Evolutionary conservation across 306 rosid genomes (phyloP), one percentile per base, ranked within the genome.

Genomic region (Vigna mungo): DNA sequence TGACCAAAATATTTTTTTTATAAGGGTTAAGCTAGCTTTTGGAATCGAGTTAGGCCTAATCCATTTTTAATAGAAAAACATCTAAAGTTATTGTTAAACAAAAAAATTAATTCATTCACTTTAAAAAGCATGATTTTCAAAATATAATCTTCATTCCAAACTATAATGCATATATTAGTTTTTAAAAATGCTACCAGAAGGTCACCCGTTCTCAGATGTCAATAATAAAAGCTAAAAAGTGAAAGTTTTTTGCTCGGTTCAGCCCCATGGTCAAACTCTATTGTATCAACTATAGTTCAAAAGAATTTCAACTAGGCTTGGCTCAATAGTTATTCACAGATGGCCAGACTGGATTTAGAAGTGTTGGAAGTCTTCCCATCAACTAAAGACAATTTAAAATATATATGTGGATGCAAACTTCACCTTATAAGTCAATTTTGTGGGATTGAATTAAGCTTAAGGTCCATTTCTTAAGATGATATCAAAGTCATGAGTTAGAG

Each of bases 301-400:
- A 61, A 46, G 47, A 49, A 63, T 61, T 49, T 71, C 58, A 39
- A 61, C 58, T 71, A 62, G 46, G 46, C 65, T 61, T 49, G 77
- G 49, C 71, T 20, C 53, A 61, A 12, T 48, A 75, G 71, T 48
- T 2, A 41, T 41, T 58, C 30, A 77, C 17, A 27, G 66, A 71
- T 39, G 64, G 30, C 0, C 27, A 63, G 73, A 71, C 51, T 13
- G 51, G 79, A 49, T 72, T 39, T 30, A 30, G 34, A 30, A 25
- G 27, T 25, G 27, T 2, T 25, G 27, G 27, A 25, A 25, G 27
- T 25, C 27, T 25, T 3, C 27, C 3, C 27, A 25, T 25, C 27
- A 25, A 25, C 27, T 25, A 25, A 25, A 25, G 27, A 25, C 27
- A 25, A 25, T 25, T 25, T 25, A 25, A 3, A 25, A 25, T 2